phyloP scores from a whole-genome alignment of 176 grass and related monocot species.

The Typha latifolia region DNA sequence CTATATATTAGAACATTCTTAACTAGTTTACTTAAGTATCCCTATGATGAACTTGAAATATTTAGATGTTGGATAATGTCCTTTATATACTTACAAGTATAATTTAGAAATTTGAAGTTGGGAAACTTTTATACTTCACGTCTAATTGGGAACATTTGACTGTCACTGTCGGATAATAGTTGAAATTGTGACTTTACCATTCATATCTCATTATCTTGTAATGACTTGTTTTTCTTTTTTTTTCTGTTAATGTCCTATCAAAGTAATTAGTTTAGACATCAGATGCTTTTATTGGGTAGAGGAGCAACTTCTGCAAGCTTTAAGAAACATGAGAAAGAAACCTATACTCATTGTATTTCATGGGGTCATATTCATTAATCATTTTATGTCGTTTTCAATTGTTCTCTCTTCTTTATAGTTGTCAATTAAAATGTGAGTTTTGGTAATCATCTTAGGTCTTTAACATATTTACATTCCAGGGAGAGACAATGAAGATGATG shows the following conservation, averaged over 20 bases:
- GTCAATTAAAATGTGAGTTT: not conserved
- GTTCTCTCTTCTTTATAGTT: not conserved
- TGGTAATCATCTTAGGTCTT: not conserved
- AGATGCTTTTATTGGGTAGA: not conserved
- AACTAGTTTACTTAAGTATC: no score
- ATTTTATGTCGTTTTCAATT: not conserved
- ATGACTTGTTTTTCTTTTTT: not conserved
- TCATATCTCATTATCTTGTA: no score
- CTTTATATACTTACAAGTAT: no score
- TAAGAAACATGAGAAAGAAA: conserved; percentile 1
- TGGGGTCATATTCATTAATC: not conserved
- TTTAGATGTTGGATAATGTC: no score
- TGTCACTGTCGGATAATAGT: no score
- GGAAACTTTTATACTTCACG: no score
- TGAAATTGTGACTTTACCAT: no score
- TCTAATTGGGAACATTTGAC: no score
- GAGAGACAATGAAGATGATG: conserved; percentile 86
- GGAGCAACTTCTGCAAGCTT: not conserved
- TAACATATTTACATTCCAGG: conserved; percentile 27
- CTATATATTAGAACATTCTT: no score
- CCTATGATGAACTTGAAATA: no score
- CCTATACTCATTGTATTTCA: not conserved
- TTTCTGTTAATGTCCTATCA: not conserved
- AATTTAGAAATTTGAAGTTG: no score
- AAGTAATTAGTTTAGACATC: not conserved